phyloP scores from a whole-genome alignment of 257 asterid species.

The Gynochthodes officinalis region DNA sequence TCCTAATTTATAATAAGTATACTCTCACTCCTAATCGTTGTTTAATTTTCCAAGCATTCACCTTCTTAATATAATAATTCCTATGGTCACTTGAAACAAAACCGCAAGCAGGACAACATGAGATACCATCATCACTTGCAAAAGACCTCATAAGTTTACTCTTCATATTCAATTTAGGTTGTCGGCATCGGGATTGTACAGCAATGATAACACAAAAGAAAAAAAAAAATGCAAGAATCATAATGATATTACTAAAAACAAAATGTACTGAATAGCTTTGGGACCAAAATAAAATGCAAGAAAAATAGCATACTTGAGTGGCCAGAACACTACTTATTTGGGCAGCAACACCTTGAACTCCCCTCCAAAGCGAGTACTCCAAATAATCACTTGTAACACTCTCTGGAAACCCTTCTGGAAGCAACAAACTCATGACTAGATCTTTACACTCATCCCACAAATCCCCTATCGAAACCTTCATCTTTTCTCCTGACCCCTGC shows the following conservation, averaged over 20 bases:
- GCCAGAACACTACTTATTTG: conserved; percentile 96
- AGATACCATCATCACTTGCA: background rate
- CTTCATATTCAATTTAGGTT: background rate
- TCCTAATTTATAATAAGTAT: background rate
- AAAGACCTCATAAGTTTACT: background rate
- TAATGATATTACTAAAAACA: background rate
- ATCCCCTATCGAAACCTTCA: conserved; percentile 28
- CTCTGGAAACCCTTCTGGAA: conserved; percentile 89
- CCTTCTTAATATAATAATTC: background rate
- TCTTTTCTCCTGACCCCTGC: conserved; percentile 26
- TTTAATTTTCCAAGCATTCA: background rate
- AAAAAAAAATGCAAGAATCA: background rate
- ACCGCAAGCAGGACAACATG: background rate
- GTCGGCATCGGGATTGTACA: background rate
- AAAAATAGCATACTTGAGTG: conserved; percentile 58
- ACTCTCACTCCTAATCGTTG: background rate
- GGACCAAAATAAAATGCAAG: background rate
- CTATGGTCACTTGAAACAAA: background rate
- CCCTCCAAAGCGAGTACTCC: conserved; percentile 98
- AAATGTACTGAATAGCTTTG: background rate
- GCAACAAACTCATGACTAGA: conserved; percentile 45
- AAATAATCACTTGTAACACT: conserved; percentile 91
- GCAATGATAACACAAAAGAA: background rate
- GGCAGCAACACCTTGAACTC: conserved; percentile 93
- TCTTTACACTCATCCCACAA: conserved; percentile 70